Evolutionary conservation across 768 basidiomycete species (phyloP).

Genomic region (Lactarius trivialis): DNA sequence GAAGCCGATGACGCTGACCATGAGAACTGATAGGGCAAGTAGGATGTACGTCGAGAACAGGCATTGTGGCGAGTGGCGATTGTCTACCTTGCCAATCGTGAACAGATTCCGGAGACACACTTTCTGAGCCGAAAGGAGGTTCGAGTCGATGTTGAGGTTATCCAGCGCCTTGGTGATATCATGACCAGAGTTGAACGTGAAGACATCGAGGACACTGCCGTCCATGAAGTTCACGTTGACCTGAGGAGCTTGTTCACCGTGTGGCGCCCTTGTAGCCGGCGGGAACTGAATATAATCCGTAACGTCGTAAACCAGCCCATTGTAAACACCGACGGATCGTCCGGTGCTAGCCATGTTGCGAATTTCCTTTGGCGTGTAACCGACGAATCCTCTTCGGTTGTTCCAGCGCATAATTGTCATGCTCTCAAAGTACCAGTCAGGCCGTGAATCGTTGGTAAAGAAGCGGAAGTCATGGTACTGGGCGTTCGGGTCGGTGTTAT

Average conservation of each 20-base stretch:
- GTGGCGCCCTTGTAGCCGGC: constrained; percentile 47
- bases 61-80: constrained; percentile 86
- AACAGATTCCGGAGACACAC: constrained; percentile 92
- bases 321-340: constrained; percentile 75
- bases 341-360: constrained; percentile 58
- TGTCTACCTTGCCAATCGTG: constrained; percentile 87
- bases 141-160: constrained; percentile 49
- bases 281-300: constrained; percentile 70
- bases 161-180: constrained; percentile 79
- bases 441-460: constrained; percentile 79
- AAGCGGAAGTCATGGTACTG: constrained; percentile 96
- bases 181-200: constrained; percentile 63
- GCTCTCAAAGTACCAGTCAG: constrained; percentile 96
- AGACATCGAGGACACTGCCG: constrained; percentile 58
- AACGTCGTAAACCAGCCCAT: constrained; percentile 81
- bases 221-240: constrained; percentile 66
- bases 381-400: constrained; percentile 82
- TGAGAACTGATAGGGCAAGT: constrained; percentile 79
- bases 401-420: constrained; percentile 94
- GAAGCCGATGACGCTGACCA: constrained; percentile 94
- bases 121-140: constrained; percentile 64
- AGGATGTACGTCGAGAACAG: constrained; percentile 88
- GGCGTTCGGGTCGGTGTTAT: constrained; percentile 67
- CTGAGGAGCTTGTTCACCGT: constrained; percentile 37
- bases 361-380: constrained; percentile 72